Evolutionary conservation across 75 land plant species (phyloP).

Genomic region (Larix kaempferi): DNA sequence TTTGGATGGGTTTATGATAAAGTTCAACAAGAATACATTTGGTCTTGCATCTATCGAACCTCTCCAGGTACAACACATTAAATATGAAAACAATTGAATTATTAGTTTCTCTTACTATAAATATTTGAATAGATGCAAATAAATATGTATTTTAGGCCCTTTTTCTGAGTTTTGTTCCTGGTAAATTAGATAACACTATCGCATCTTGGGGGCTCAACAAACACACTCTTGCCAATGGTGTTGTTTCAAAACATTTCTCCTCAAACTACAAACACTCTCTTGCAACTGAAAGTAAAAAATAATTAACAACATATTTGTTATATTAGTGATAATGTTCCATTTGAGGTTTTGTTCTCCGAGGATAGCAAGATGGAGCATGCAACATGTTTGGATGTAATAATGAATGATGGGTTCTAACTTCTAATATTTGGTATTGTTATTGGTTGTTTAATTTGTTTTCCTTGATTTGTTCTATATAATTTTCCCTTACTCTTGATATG

Average conservation of each 20-base stretch:
- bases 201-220: conserved; percentile 74
- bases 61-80: conserved; percentile 52
- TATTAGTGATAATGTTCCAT: conserved; percentile 85
- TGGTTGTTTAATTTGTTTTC: background rate
- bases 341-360: conserved; percentile 72
- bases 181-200: conserved; percentile 62
- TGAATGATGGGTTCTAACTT: background rate
- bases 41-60: conserved; percentile 92
- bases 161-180: background rate
- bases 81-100: background rate
- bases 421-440: background rate
- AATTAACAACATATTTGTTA: conserved; percentile 99
- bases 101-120: background rate
- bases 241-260: conserved; percentile 76
- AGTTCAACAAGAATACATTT: conserved; percentile 97
- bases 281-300: conserved; percentile 96
- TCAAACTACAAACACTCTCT: conserved; percentile 77
- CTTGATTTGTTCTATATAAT: background rate
- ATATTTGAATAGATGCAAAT: background rate
- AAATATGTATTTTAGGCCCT: no score
- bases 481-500: no score
- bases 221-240: conserved; percentile 83
- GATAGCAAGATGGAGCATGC: conserved; percentile 94
- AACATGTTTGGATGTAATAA: conserved; percentile 80
- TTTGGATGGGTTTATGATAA: conserved; percentile 98